Base-by-base conservation (phyloP, 1,284 basidiomycete genomes). In the Sphaerobolus stellatus region DNA sequence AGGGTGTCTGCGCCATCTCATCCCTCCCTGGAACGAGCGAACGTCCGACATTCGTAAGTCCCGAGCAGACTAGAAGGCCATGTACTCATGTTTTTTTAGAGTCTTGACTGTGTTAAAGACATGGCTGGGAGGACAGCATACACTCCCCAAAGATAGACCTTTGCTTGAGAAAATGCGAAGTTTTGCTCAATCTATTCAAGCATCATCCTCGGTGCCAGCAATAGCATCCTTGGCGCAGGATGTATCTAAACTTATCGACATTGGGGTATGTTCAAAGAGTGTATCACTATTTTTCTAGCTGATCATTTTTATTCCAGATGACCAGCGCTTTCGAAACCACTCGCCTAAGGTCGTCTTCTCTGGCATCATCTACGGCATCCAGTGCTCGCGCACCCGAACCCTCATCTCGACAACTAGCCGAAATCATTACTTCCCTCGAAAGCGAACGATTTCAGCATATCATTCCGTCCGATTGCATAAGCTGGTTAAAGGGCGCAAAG, bases 341-440 rank as follows among this genome's bases (percentile, higher is more conserved):
- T 20, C 40, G 38, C 22, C 5, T 9, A 2, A 53, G 29, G 16
- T 29, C 57, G n/a, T 48, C 58, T 11, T 58, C 61, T 8, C 54
- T 59, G 14, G 49, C 66, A 11, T 59, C 62, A 34, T 61, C 64
- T 28, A 24, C 56, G 65, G 38, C 65, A 61, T 45, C 57, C 67
- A 43, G 64, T 44, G 61, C 68, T 7, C 58, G 64, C 4, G 66
- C 31, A 66, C 73, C 33, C 60, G 59, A 28, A 70, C 72, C 9
- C 52, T 62, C 53, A 8, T 50, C 52, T 29, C 45, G 45, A 14
- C 49, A 25, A 28, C 66, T 79, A 5, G 77, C 77, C 5, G 65
- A 72, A 40, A 75, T 71, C 1, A 66, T 79, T 14, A 71, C 75
- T 2, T 57, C 76, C 4, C 60, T 77, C 14, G 77, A 79, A 59